These are phyloP conservation scores for Penicillium oxalicum DNA, from an alignment of 2,329 filamentous ascomycete species.

Conservation along the genomic window DNA sequence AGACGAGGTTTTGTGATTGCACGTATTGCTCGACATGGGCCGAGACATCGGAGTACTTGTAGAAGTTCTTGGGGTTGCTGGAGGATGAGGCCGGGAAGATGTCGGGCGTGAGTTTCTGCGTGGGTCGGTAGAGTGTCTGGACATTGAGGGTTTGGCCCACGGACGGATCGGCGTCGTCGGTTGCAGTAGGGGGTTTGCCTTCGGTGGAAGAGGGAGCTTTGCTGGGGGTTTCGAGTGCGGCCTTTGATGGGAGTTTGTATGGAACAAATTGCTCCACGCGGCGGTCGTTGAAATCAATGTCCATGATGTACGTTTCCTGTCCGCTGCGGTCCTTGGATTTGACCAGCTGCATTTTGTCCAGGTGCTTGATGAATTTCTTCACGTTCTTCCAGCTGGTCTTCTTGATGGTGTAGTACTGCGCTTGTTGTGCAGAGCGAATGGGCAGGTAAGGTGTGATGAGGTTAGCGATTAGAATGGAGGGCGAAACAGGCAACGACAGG, in stretches of 20 bases:
- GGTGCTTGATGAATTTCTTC: constrained; percentile 62
- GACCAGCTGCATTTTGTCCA: constrained; percentile 59
- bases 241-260: constrained; percentile 57
- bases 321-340: constrained; percentile 61
- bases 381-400: constrained; percentile 66
- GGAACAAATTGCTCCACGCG: constrained; percentile 53
- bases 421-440: constrained; percentile 50
- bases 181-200: constrained; percentile 22
- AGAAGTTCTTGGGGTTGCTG: constrained; percentile 49
- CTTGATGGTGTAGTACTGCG: constrained; percentile 59
- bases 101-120: constrained; percentile 52
- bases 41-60: constrained; percentile 56
- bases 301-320: constrained; percentile 58
- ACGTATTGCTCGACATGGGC: constrained; percentile 54
- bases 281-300: constrained; percentile 58
- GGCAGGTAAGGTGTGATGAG: constrained; percentile 63
- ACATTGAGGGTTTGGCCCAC: constrained; percentile 42
- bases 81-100: constrained; percentile 45
- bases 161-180: constrained; percentile 35
- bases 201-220: constrained; percentile 25
- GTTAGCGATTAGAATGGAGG: constrained; percentile 58
- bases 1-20: constrained; percentile 51
- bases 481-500: constrained; percentile 57
- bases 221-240: constrained; percentile 40
- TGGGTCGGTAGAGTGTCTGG: constrained; percentile 52